A percentile compares a stretch with the other conserved stretches of the same genome.
phyloP scores from a whole-genome alignment of 768 basidiomycete species.

The Suillus bovinus region DNA sequence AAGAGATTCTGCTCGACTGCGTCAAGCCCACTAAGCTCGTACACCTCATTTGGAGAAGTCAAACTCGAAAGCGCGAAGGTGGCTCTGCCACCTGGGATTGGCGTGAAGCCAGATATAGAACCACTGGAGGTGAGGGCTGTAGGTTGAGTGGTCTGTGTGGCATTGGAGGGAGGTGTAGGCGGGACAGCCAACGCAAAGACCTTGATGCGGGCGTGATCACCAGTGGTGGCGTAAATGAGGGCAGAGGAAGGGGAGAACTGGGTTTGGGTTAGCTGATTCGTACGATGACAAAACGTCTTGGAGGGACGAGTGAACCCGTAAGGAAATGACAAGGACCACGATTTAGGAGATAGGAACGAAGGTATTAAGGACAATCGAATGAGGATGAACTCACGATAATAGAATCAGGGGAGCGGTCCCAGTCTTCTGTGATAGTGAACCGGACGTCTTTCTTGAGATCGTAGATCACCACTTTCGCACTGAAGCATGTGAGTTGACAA shows the following conservation, averaged over 20 bases:
- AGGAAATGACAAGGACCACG: neutral
- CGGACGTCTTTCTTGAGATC: conserved; percentile 66
- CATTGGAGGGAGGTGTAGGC: too few relatives aligned
- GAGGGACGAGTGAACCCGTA: neutral
- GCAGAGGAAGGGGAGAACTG: conserved; percentile 76
- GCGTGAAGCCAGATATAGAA: too few relatives aligned
- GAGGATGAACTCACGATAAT: neutral
- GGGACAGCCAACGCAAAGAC: conserved; percentile 72
- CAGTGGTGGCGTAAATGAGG: conserved; percentile 71
- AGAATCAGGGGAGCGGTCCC: conserved; percentile 79
- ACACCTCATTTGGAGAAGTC: conserved; percentile 79
- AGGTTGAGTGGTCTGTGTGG: too few relatives aligned
- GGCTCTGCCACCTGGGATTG: too few relatives aligned
- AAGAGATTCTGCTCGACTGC: conserved; percentile 43
- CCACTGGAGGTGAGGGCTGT: too few relatives aligned
- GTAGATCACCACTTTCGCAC: conserved; percentile 77
- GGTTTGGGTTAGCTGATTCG: neutral
- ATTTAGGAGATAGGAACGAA: neutral
- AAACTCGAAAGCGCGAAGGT: conserved; percentile 76
- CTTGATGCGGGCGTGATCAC: conserved; percentile 77
- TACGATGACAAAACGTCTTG: neutral
- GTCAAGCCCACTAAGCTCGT: conserved; percentile 53
- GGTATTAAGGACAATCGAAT: neutral
- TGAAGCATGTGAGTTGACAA: conserved; percentile 23
- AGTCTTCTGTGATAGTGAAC: conserved; percentile 74